These are phyloP conservation scores for Bipolaris sorokiniana DNA, from an alignment of 2,329 filamentous ascomycete genomes.

Conservation along the genomic window DNA sequence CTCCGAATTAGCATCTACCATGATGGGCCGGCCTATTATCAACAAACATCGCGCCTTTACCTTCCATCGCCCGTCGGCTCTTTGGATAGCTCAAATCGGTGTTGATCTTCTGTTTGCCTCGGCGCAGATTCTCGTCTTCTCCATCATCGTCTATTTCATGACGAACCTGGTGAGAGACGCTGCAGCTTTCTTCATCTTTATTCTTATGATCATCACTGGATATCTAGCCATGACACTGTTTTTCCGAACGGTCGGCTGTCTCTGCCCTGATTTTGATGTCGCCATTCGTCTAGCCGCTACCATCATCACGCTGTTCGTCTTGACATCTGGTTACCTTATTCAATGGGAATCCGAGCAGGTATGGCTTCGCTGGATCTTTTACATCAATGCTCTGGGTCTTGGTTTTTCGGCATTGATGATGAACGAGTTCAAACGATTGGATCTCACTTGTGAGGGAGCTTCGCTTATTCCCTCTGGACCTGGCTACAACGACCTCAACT, in stretches of 20 bases:
- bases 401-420: conserved; percentile 81
- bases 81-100: conserved; percentile 83
- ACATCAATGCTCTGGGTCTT: conserved; percentile 77
- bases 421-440: conserved; percentile 77
- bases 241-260: conserved; percentile 61
- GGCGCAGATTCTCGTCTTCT: conserved; percentile 65
- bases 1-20: conserved; percentile 74
- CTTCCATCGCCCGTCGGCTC: conserved; percentile 79
- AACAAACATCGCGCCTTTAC: conserved; percentile 86
- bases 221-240: conserved; percentile 55
- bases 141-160: conserved; percentile 60
- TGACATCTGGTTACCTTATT: conserved; percentile 83
- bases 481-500: conserved; percentile 70
- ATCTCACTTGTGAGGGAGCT: conserved; percentile 70
- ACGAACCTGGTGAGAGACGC: conserved; percentile 54
- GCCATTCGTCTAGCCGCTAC: conserved; percentile 81
- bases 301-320: conserved; percentile 79
- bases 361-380: conserved; percentile 86
- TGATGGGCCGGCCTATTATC: conserved; percentile 77
- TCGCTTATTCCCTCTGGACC: conserved; percentile 75
- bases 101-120: conserved; percentile 77
- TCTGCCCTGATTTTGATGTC: conserved; percentile 82
- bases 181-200: conserved; percentile 57
- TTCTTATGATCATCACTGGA: conserved; percentile 51
- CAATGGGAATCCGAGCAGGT: conserved; percentile 76